These are phyloP conservation scores for Rauvolfia tetraphylla DNA, from an alignment of 257 asterid genomes.

Conservation along the genomic window DNA sequence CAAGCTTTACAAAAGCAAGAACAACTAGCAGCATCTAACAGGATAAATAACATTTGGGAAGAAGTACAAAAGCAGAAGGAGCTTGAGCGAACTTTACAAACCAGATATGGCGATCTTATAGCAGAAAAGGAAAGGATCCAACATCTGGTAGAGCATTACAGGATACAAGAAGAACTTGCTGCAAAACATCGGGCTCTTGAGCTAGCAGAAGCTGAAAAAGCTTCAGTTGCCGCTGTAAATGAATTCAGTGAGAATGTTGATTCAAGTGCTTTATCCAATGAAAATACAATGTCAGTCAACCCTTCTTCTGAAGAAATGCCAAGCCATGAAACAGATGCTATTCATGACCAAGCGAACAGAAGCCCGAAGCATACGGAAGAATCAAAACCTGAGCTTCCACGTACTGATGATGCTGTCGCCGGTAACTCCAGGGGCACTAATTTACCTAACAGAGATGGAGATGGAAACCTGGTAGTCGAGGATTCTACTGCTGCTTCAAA, in stretches of 20 bases:
- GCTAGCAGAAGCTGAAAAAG: conserved; percentile 27
- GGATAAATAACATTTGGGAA: conserved; percentile 88
- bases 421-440: background rate
- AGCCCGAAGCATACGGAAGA: background rate
- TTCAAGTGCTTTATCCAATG: background rate
- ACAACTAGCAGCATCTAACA: conserved; percentile 60
- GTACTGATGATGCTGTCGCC: background rate
- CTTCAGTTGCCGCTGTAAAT: conserved; percentile 8
- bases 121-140: conserved; percentile 54
- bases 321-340: conserved; percentile 17
- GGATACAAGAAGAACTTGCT: conserved; percentile 45
- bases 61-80: conserved; percentile 98
- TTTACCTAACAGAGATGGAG: background rate
- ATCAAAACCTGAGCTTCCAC: conserved; percentile 3
- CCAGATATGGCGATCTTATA: conserved; percentile 60
- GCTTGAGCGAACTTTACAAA: conserved; percentile 67
- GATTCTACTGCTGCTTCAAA: background rate
- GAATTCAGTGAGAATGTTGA: background rate
- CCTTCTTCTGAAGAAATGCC: conserved; percentile 22
- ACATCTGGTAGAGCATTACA: conserved; percentile 36
- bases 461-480: background rate
- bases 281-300: background rate
- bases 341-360: conserved; percentile 1
- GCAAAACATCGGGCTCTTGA: conserved; percentile 29
- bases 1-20: conserved; percentile 82